Base-by-base conservation (phyloP, 768 basidiomycete genomes). In the Collybia nuda region DNA sequence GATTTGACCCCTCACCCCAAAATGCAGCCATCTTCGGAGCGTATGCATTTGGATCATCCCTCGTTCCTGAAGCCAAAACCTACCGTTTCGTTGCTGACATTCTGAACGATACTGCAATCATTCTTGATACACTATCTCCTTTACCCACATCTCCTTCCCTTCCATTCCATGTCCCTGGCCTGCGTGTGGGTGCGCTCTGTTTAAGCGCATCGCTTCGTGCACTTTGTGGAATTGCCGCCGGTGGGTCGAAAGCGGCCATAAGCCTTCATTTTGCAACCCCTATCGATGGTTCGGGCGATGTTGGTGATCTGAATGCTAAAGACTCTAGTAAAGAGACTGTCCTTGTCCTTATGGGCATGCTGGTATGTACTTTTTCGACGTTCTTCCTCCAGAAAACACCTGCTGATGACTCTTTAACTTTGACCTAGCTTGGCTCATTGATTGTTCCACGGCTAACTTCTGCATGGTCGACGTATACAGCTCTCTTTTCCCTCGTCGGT, bases 281-380 rank as follows among this genome's bases (percentile, higher is more conserved):
- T 1, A 45, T 70, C 12, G 60, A 52, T 8, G 77, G 78, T 0
- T 72, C 72, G 37, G 85, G 85, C 4, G 86, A 88, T 55, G 70
- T 88, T 11, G 85, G 86, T 1, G 86, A 88, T 56, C 67, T 88
- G 37, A 86, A 81, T 50, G 86, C 85, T 1, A 89, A 89, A 59
- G 85, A 85, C 52, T 75, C 81, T 0, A 87, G 85, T 62, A 84
- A 84, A 53, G 85, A 88, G 64, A 88, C 86, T 0, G 80, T 87
- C 0, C 67, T 89, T 2, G 82, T 81, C 1, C 76, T 88, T 24
- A 57, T 82, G 1, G 86, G 86, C 17, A 83, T 86, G 79, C 59
- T 88, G 62, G 86, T 86, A 49, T 60, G 81, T 57, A 14, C 6
- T 5, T n/a, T 26, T 18, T 2, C 11, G 17, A 24, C 37, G 21